Percentiles rank a stretch among this genome's conserved stretches.
These are phyloP conservation scores for Eruca vesicaria DNA, from an alignment of 441 rosid genomes.

Conservation along the genomic window DNA sequence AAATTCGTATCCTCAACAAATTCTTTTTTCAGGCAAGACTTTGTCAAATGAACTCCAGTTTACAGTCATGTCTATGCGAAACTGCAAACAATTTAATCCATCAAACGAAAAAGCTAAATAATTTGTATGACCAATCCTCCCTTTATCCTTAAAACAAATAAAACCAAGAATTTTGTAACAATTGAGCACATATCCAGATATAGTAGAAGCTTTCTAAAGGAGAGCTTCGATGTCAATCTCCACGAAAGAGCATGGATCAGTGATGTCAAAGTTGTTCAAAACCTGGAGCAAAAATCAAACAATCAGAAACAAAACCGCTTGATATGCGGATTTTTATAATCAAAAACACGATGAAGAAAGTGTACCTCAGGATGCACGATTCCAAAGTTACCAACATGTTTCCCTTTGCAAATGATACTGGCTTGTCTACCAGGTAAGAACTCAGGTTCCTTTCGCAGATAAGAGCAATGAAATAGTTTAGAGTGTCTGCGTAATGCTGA, in stretches of 20 bases:
- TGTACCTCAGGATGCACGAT: slow-evolving; percentile 93
- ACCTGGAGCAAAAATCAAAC: slow-evolving; percentile 46
- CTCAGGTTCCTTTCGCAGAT: slow-evolving; percentile 69
- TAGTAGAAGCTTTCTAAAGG: slow-evolving; percentile 27
- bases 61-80: background rate
- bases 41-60: background rate
- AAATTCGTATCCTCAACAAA: too few species aligned
- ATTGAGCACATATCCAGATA: background rate
- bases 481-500: background rate
- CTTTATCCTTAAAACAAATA: background rate
- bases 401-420: slow-evolving; percentile 74
- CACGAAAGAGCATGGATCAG: slow-evolving; percentile 84
- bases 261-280: slow-evolving; percentile 73
- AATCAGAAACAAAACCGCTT: background rate
- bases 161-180: background rate
- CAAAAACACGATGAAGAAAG: background rate
- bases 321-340: background rate
- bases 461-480: background rate
- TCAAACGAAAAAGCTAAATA: background rate
- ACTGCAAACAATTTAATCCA: background rate
- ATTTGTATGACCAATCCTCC: background rate
- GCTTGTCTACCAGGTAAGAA: slow-evolving; percentile 89
- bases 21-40: background rate
- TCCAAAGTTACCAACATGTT: slow-evolving; percentile 73
- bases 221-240: slow-evolving; percentile 70